Conservation (phyloP, 2,329 filamentous ascomycete species). For the Sclerotinia trifoliorum region DNA sequence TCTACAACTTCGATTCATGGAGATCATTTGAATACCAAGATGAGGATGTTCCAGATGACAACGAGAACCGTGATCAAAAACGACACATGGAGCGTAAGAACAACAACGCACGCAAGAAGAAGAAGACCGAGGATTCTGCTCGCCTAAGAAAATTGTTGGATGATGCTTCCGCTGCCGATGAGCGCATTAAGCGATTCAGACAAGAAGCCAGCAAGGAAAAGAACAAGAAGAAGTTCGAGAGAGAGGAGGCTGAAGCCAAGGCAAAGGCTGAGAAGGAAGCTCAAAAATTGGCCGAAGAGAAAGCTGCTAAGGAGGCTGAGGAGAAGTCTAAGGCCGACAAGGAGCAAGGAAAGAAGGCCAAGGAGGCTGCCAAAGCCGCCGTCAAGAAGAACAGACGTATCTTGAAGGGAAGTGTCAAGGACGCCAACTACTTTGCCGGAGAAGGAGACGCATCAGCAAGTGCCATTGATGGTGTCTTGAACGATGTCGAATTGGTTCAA, state of each 20-base stretch:
- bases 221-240: constrained; percentile 90
- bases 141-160: constrained; percentile 89
- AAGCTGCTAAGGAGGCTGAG: constrained; percentile 78
- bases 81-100: constrained; percentile 98
- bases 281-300: constrained; percentile 80
- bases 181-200: constrained; percentile 96
- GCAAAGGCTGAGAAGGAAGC: constrained; percentile 80
- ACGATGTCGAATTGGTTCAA: constrained; percentile 84
- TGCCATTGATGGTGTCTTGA: constrained; percentile 78
- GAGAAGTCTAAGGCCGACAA: constrained; percentile 80
- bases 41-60: constrained; percentile 98
- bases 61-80: constrained; percentile 98
- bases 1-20: constrained; percentile 99
- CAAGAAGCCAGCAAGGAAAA: constrained; percentile 89
- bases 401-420: constrained; percentile 89
- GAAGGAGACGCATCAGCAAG: constrained; percentile 68
- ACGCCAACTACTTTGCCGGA: constrained; percentile 89
- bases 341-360: constrained; percentile 88
- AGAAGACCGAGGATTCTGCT: constrained; percentile 95
- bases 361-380: constrained; percentile 97
- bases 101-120: constrained; percentile 95
- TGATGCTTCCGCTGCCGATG: constrained; percentile 77
- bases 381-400: constrained; percentile 99
- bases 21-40: constrained; percentile 96
- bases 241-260: constrained; percentile 87